phyloP scores from a whole-genome alignment of 768 basidiomycete species.

The Sporobolomyces phaffii region DNA sequence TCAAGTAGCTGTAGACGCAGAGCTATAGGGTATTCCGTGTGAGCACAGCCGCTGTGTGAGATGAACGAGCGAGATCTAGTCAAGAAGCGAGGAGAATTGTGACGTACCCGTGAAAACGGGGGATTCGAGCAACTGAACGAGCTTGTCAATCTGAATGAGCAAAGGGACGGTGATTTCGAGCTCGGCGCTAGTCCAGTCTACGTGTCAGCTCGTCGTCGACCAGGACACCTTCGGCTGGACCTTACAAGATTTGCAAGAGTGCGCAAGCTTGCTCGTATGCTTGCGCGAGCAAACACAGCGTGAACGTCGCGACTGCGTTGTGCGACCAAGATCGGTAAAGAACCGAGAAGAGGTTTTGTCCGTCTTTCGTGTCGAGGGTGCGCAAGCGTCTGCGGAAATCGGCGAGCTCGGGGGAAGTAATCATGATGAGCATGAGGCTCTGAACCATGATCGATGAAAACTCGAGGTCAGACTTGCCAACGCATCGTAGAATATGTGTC shows the following conservation, averaged over 20 bases:
- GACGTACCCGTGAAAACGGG: constrained; percentile 91
- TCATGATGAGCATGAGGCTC: constrained; percentile 91
- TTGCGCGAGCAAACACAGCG: constrained; percentile 90
- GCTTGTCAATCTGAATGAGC: constrained; percentile 91
- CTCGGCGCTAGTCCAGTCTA: constrained; percentile 69
- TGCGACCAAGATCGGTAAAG: constrained; percentile 98
- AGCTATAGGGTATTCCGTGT: constrained; percentile 37
- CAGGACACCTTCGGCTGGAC: no score
- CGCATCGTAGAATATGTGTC: no score
- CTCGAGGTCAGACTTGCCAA: constrained; percentile 63
- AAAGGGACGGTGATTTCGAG: constrained; percentile 92
- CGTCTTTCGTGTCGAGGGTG: constrained; percentile 88
- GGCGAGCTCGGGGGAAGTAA: constrained; percentile 89
- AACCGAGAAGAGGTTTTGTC: constrained; percentile 87
- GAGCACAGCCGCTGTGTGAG: background rate
- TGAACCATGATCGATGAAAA: constrained; percentile 97
- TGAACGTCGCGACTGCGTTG: constrained; percentile 92
- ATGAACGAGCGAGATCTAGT: constrained; percentile 51
- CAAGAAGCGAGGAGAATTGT: no score
- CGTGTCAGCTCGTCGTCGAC: no score
- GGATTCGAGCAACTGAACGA: constrained; percentile 95
- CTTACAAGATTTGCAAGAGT: constrained; percentile 87
- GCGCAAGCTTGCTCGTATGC: constrained; percentile 99
- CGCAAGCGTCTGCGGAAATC: constrained; percentile 90
- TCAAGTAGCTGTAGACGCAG: constrained; percentile 85